These are phyloP conservation scores for Collybia mongolica DNA, from an alignment of 768 basidiomycete genomes.

Conservation along the genomic window DNA sequence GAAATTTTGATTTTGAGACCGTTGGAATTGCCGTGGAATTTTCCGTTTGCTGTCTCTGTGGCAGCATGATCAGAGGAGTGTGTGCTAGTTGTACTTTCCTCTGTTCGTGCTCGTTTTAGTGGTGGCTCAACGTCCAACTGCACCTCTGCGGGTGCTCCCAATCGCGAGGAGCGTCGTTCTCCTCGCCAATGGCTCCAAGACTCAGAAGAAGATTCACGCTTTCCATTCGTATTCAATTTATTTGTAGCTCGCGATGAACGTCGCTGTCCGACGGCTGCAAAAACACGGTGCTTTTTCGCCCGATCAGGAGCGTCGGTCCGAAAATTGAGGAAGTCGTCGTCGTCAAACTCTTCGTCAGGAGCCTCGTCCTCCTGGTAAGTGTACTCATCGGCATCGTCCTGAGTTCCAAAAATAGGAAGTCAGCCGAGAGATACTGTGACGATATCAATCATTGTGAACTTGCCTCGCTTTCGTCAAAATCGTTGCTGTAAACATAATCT, in stretches of 20 bases:
- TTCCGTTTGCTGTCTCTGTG: slow-evolving; percentile 27
- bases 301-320: slow-evolving; percentile 41
- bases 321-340: slow-evolving; percentile 48
- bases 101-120: slow-evolving; percentile 74
- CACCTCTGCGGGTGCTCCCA: slow-evolving; percentile 55
- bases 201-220: slow-evolving; percentile 52
- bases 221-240: slow-evolving; percentile 47
- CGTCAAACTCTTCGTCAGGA: slow-evolving; percentile 62
- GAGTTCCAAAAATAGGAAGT: slow-evolving; percentile 29
- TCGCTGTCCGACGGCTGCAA: slow-evolving; percentile 35
- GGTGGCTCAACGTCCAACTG: slow-evolving; percentile 48
- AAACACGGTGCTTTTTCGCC: slow-evolving; percentile 33
- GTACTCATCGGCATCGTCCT: slow-evolving; percentile 70
- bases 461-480: slow-evolving; percentile 59
- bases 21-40: slow-evolving; percentile 25
- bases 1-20: slow-evolving; percentile 47
- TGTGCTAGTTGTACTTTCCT: slow-evolving; percentile 65
- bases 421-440: slow-evolving; percentile 18
- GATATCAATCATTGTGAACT: slow-evolving; percentile 24
- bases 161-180: slow-evolving; percentile 69
- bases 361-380: slow-evolving; percentile 61
- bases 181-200: slow-evolving; percentile 66
- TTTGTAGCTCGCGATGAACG: slow-evolving; percentile 53
- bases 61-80: slow-evolving; percentile 42
- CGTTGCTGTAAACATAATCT: slow-evolving; percentile 79